A percentile compares a stretch with the other conserved stretches of the same genome.
Evolutionary conservation across 495 filamentous ascomycete species (phyloP).

Genomic region (Pseudomonodictys pantanalensis): DNA sequence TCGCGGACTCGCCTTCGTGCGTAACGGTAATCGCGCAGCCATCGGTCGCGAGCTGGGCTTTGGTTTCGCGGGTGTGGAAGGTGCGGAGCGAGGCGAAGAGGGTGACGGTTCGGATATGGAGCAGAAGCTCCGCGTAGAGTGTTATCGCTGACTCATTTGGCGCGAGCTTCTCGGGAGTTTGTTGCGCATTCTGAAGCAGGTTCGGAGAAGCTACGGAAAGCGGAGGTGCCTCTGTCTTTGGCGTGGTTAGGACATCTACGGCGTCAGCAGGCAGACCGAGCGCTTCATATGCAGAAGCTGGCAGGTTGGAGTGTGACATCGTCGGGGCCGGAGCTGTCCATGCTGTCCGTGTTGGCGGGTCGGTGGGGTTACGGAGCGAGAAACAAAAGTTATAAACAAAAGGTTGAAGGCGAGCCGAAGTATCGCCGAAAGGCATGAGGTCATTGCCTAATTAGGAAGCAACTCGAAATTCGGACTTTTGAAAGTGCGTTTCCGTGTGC

Average conservation of each 20-base stretch:
- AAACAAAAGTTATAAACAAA: no score
- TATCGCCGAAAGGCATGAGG: no score
- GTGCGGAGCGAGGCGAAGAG: slow-evolving; percentile 65
- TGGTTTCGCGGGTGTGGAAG: slow-evolving; percentile 45
- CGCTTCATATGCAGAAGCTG: slow-evolving; percentile 24
- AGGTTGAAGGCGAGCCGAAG: no score
- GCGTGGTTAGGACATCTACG: slow-evolving; percentile 15
- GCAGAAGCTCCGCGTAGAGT: slow-evolving; percentile 82
- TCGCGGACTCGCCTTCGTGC: slow-evolving; percentile 54
- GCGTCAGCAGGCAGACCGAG: slow-evolving; percentile 18
- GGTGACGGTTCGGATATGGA: slow-evolving; percentile 81
- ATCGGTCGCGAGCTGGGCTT: slow-evolving; percentile 50
- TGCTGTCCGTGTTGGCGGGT: neutral
- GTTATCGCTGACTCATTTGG: slow-evolving; percentile 26
- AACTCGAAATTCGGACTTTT: no score
- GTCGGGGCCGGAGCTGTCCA: neutral
- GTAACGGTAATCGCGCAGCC: slow-evolving; percentile 50
- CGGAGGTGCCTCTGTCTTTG: neutral
- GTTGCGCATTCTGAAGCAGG: slow-evolving; percentile 1
- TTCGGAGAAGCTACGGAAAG: slow-evolving; percentile 15
- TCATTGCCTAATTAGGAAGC: no score
- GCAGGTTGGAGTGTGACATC: slow-evolving; percentile 18
- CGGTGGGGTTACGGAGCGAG: no score
- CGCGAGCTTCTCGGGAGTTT: neutral
- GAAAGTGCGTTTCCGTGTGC: no score